These are phyloP conservation scores for Chamaecyparis obtusa DNA, from an alignment of 75 land plant species.

Conservation along the genomic window DNA sequence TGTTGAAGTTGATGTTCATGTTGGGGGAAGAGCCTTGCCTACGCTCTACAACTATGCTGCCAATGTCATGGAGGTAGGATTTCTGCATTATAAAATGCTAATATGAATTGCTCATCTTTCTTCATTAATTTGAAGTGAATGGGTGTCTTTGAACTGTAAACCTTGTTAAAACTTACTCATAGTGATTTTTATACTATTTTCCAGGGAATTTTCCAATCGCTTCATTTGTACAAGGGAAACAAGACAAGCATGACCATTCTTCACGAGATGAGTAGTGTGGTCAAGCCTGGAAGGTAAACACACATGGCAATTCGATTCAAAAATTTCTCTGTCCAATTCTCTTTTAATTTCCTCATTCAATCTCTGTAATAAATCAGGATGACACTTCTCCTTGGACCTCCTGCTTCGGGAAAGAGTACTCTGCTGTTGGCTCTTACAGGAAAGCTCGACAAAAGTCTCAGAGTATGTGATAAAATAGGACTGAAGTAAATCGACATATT, in stretches of 20 bases:
- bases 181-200: not conserved
- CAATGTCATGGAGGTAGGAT: constrained; percentile 22
- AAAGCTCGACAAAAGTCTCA: constrained; percentile 16
- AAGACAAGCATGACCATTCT: constrained; percentile 38
- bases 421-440: constrained; percentile 31
- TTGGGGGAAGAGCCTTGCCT: constrained; percentile 30
- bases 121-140: too few relatives aligned
- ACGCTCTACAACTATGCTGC: constrained; percentile 21
- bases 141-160: too few relatives aligned
- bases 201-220: not conserved
- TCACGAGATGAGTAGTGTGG: constrained; percentile 39
- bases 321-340: not conserved
- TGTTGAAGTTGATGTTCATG: constrained; percentile 15
- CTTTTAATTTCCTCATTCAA: not conserved
- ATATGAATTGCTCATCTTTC: too few relatives aligned
- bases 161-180: too few relatives aligned
- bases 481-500: not conserved
- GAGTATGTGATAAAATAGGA: not conserved
- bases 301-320: not conserved
- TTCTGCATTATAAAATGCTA: too few relatives aligned
- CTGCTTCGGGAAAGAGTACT: constrained; percentile 34
- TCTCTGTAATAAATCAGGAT: constrained; percentile 10
- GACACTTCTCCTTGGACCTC: constrained; percentile 43
- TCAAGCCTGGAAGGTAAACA: constrained; percentile 44
- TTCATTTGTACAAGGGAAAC: constrained; percentile 17